Conservation (phyloP, 2,329 filamentous ascomycete genomes). For the Thielaviopsis populi region DNA sequence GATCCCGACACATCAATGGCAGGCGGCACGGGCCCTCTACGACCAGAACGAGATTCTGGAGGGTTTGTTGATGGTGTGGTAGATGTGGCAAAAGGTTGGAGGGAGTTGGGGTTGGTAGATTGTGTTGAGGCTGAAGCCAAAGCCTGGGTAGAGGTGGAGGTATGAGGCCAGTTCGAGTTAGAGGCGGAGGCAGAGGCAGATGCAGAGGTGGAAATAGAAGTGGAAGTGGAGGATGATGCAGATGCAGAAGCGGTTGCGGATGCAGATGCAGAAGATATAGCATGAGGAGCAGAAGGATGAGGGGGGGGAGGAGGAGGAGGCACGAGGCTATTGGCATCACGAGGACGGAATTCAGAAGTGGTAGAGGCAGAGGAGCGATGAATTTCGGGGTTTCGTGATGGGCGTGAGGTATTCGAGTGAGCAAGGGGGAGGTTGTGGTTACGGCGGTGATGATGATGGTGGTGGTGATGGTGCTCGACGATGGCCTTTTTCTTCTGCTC, state of each 20-base stretch:
- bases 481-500: constrained; percentile 35
- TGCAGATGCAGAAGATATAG: not conserved
- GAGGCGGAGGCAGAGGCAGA: not conserved
- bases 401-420: constrained; percentile 29
- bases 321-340: not conserved
- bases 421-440: constrained; percentile 25
- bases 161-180: not conserved
- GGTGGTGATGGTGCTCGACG: constrained; percentile 24
- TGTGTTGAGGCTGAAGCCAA: not conserved
- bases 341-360: not conserved
- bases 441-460: constrained; percentile 9
- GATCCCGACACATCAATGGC: constrained; percentile 34
- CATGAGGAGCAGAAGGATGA: not conserved
- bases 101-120: not conserved
- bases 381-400: constrained; percentile 19
- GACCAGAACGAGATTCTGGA: not conserved
- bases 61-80: not conserved
- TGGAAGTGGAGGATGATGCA: not conserved
- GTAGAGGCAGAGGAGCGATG: not conserved
- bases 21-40: not conserved
- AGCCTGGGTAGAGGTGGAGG: not conserved
- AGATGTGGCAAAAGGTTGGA: not conserved
- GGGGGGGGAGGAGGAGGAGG: not conserved
- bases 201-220: not conserved
- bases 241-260: not conserved